A percentile compares a stretch with the other conserved stretches of the same genome.
Conservation (phyloP, 148 eudicot genomes). For the Nepenthes mirabilis region DNA sequence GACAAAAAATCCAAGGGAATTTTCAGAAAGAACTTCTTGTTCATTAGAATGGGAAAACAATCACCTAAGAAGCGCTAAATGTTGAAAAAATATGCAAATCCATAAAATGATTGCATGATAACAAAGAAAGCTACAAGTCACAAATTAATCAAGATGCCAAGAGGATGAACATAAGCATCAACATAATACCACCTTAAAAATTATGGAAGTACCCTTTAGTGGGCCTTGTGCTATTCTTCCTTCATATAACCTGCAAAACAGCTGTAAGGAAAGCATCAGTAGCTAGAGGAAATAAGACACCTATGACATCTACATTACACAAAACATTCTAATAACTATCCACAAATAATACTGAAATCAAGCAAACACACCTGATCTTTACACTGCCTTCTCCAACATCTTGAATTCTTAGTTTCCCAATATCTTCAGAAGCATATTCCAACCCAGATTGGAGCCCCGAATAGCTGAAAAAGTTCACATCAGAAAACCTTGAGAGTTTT, state of each 20-base stretch:
- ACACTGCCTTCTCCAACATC: slow-evolving; percentile 89
- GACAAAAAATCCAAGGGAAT: too few relatives aligned
- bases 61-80: neutral
- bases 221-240: slow-evolving; percentile 90
- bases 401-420: slow-evolving; percentile 55
- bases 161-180: neutral
- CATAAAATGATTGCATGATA: neutral
- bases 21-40: too few relatives aligned
- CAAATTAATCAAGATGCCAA: slow-evolving; percentile 1
- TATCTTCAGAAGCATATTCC: slow-evolving; percentile 26
- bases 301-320: neutral
- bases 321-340: slow-evolving; percentile 1
- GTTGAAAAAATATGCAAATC: neutral
- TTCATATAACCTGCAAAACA: slow-evolving; percentile 70
- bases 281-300: slow-evolving; percentile 9
- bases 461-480: slow-evolving; percentile 28
- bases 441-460: slow-evolving; percentile 48
- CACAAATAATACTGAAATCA: neutral
- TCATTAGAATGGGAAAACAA: too few relatives aligned
- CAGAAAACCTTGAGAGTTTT: slow-evolving; percentile 1
- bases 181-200: slow-evolving; percentile 52
- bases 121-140: neutral
- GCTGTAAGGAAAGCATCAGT: slow-evolving; percentile 43
- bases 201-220: slow-evolving; percentile 56
- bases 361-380: slow-evolving; percentile 53